phyloP scores from a whole-genome alignment of 495 filamentous ascomycete species.

The Podospora comata region DNA sequence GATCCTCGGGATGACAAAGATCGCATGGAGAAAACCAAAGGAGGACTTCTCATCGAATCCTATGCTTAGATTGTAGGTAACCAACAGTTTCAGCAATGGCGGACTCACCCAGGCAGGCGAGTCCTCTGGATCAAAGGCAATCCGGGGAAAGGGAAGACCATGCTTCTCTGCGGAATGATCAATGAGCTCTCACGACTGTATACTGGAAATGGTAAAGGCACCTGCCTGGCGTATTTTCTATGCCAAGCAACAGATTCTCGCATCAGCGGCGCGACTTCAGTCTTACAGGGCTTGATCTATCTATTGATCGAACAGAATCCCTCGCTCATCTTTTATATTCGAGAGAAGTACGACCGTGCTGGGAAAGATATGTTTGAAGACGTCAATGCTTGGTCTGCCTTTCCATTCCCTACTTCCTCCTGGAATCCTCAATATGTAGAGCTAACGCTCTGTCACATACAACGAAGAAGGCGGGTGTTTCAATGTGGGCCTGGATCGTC shows the following conservation, averaged over 20 bases:
- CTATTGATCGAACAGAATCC: slow-evolving; percentile 27
- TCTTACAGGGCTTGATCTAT: slow-evolving; percentile 43
- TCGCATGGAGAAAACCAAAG: too few relatives aligned
- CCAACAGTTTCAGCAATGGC: slow-evolving; percentile 33
- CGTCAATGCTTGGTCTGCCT: background rate
- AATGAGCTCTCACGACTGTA: slow-evolving; percentile 28
- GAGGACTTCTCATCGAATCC: too few relatives aligned
- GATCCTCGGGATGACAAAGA: too few relatives aligned
- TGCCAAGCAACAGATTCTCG: slow-evolving; percentile 27
- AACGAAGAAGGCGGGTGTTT: too few relatives aligned
- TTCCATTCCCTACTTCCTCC: slow-evolving; percentile 33
- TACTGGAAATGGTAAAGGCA: too few relatives aligned
- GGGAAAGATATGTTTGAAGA: background rate
- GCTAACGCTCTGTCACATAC: too few relatives aligned
- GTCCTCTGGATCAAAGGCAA: slow-evolving; percentile 42
- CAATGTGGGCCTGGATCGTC: too few relatives aligned
- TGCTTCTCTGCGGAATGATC: slow-evolving; percentile 43
- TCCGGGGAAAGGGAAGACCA: slow-evolving; percentile 41
- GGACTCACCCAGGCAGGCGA: slow-evolving; percentile 24
- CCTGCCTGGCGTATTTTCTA: slow-evolving; percentile 42
- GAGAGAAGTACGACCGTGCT: background rate
- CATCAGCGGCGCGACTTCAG: slow-evolving; percentile 38
- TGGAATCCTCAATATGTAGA: too few relatives aligned
- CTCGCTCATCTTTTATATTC: background rate
- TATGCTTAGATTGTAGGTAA: too few relatives aligned